Base-by-base conservation (phyloP, 306 rosid species). In the Datisca glomerata region DNA sequence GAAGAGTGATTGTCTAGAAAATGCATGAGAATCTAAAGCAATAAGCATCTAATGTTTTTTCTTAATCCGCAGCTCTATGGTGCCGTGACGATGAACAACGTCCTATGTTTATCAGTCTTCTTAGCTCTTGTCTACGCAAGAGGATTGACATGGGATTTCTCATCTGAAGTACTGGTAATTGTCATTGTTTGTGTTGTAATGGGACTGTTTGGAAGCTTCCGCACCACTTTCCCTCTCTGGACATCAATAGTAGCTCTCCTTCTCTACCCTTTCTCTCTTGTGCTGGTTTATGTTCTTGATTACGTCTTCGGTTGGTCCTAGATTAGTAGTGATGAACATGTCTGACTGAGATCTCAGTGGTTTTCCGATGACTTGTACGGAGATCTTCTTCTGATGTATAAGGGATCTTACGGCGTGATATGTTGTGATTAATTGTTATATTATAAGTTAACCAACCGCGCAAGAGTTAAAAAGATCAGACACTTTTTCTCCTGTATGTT, bases 141-240 rank as follows among this genome's bases (percentile, higher is more conserved):
- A 54, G 98, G 71, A 49, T 64, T 84, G 70, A 66, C 83, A 39
- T 91, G 98, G 98, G 71, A 91, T 61, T 91, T 91, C 72, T 78
- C 96, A 9, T 63, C 94, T 0, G 96, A 80, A 71, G 96, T 91
- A 41, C 36, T 91, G 50, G 86, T 91, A 21, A 91, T 91, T 55
- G 57, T 91, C 9, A 28, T 91, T 0, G 96, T 84, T 18, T 78
- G 93, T 61, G 0, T 78, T 3, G 65, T 78, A 16, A 74, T 84
- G 85, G 94, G 96, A n/a, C 52, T 36, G n/a, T 60, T 84, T 4
- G 77, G 67, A 51, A 80, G 98, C 65, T 73, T 91, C 56, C 91
- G 85, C 51, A 91, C 94, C 0, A 53, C 56, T 37, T 91, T 70
- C 78, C 96, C 93, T 33, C 86, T 91, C 9, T 91, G 98, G 98